phyloP scores from a whole-genome alignment of 768 basidiomycete genomes.

The Suillus spraguei region DNA sequence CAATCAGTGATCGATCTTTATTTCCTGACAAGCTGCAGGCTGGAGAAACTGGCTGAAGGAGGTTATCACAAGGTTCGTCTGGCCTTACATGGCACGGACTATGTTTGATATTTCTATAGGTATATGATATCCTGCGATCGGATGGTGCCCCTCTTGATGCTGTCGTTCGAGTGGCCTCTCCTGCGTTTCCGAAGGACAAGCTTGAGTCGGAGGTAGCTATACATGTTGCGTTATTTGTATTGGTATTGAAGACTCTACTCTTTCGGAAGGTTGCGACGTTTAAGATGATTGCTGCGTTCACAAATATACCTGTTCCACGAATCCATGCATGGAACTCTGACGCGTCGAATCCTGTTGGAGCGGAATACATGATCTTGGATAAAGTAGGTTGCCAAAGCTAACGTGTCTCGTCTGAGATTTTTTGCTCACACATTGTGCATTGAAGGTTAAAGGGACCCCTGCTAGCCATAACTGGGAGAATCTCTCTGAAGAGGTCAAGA shows the following conservation, averaged over 20 bases:
- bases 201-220: background rate
- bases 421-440: background rate
- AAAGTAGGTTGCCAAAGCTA: background rate
- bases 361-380: background rate
- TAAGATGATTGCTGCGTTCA: background rate
- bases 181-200: slow-evolving; percentile 1
- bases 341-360: background rate
- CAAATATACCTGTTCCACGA: background rate
- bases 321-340: background rate
- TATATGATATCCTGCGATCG: background rate
- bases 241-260: background rate
- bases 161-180: slow-evolving; percentile 1
- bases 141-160: background rate
- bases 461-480: background rate
- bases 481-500: background rate
- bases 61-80: background rate
- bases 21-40: background rate
- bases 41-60: slow-evolving; percentile 1
- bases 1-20: background rate
- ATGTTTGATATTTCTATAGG: background rate
- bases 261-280: background rate
- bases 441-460: background rate
- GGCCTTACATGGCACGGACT: background rate
- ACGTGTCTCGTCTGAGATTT: background rate
- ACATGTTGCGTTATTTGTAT: background rate